Base-by-base conservation (phyloP, 2,329 filamentous ascomycete genomes). In the Leptographium wingfieldii region DNA sequence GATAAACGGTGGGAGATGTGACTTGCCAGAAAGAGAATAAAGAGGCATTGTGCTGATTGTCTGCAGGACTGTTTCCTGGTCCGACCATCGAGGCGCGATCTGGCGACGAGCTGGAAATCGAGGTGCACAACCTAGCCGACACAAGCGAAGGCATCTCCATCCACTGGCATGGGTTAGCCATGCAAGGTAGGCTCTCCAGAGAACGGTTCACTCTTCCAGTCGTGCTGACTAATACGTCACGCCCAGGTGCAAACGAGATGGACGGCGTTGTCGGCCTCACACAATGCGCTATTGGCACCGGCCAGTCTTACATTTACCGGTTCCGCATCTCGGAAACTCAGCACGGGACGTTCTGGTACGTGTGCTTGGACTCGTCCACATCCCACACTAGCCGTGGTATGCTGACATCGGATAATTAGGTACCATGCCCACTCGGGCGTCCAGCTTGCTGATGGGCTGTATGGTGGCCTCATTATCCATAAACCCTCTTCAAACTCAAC, bases 271-370 rank as follows among this genome's bases (percentile, higher is more conserved):
- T 74, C 0, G 77, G 79, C 48, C 81, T 87, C 29, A 81, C 84
- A 0, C 87, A 91, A 67, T 89, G 85, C 63, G 69, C 77, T 2
- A 85, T 90, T 59, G 74, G 76, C 0, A 78, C 85, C 0, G 86
- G 86, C 3, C 72, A 73, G 19, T 78, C 74, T 5, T 84, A 90
- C 66, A 84, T 79, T 2, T 91, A 89, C 69, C 80, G 86, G 67
- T 88, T 88, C 68, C 85, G 78, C 5, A 82, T 86, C 68, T 55
- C 57, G 7, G 62, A 63, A 1, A 67, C 59, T 29, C 58, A 71
- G 65, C 46, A 85, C 0, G 87, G 87, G 22, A 88, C 86, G 1
- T 91, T 88, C 69, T 91, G 87, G 87, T 56, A 52, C 10, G 49
- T 22, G 14, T 29, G 11, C 7, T 48, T 48, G 16, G 3, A 3